A percentile compares a stretch with the other conserved stretches of the same genome.
phyloP scores from a whole-genome alignment of 257 asterid genomes.

The Solanum sitiens region DNA sequence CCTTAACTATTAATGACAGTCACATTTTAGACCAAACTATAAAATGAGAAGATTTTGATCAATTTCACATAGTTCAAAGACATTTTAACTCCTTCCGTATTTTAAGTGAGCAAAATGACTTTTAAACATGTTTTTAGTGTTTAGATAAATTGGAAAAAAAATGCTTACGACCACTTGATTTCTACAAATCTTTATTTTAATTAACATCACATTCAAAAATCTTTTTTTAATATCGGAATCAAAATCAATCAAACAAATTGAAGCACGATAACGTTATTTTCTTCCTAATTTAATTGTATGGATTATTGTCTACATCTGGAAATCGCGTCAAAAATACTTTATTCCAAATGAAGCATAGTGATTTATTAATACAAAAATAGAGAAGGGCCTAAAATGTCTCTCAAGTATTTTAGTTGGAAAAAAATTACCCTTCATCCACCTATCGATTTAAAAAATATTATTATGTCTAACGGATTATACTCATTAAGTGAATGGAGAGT shows the following conservation, averaged over 20 bases:
- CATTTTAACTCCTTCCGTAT: background rate
- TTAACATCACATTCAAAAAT: background rate
- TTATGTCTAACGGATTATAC: too few species aligned
- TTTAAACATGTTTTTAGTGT: background rate
- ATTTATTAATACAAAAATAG: too few species aligned
- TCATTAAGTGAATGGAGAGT: too few species aligned
- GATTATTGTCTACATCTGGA: background rate
- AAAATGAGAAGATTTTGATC: background rate
- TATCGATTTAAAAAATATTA: too few species aligned
- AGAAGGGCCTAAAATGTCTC: too few species aligned
- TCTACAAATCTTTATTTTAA: background rate
- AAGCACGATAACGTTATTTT: background rate
- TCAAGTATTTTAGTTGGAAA: too few species aligned
- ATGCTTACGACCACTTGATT: background rate
- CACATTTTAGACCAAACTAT: background rate
- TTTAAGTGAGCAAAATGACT: background rate
- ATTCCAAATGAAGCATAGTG: background rate
- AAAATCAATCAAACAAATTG: too few species aligned
- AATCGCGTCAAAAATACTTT: background rate
- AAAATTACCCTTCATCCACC: too few species aligned
- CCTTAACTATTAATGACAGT: background rate
- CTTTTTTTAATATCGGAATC: background rate
- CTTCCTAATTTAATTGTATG: background rate
- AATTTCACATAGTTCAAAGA: too few species aligned
- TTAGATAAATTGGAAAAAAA: too few species aligned